These are phyloP conservation scores for Malus sylvestris DNA, from an alignment of 306 rosid species.

Conservation along the genomic window DNA sequence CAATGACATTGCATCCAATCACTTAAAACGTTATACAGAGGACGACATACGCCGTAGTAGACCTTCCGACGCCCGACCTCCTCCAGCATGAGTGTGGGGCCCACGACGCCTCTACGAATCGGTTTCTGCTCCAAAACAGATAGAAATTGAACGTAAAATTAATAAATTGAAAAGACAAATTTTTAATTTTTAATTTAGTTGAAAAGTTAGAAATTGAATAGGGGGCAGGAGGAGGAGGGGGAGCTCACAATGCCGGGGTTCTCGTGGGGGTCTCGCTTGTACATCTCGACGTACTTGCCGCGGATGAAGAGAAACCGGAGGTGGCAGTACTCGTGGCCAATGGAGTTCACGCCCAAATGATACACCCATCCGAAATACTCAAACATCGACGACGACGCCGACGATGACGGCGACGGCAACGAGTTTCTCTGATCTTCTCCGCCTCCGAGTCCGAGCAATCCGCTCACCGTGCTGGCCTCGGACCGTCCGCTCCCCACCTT, in stretches of 20 bases:
- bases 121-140: conserved; percentile 51
- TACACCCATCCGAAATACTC: conserved; percentile 86
- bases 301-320: conserved; percentile 65
- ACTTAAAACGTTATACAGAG: too few relatives aligned
- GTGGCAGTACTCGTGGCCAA: conserved; percentile 74
- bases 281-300: conserved; percentile 66
- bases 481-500: conserved; percentile 22
- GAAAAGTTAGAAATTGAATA: background rate
- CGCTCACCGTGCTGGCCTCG: background rate
- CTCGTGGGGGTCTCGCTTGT: conserved; percentile 82
- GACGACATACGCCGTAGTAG: conserved; percentile 43
- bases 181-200: background rate
- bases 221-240: background rate
- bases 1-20: background rate
- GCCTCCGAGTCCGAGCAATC: background rate
- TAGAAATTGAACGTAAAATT: background rate
- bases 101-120: conserved; percentile 73
- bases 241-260: conserved; percentile 63
- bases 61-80: conserved; percentile 62
- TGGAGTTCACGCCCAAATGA: conserved; percentile 73
- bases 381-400: conserved; percentile 13
- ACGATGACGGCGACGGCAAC: too few relatives aligned
- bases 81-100: conserved; percentile 83
- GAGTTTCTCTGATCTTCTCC: conserved; percentile 31
- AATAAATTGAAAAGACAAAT: background rate